Evolutionary conservation across 768 basidiomycete genomes (phyloP).

Genomic region (Mycena kentingensis): DNA sequence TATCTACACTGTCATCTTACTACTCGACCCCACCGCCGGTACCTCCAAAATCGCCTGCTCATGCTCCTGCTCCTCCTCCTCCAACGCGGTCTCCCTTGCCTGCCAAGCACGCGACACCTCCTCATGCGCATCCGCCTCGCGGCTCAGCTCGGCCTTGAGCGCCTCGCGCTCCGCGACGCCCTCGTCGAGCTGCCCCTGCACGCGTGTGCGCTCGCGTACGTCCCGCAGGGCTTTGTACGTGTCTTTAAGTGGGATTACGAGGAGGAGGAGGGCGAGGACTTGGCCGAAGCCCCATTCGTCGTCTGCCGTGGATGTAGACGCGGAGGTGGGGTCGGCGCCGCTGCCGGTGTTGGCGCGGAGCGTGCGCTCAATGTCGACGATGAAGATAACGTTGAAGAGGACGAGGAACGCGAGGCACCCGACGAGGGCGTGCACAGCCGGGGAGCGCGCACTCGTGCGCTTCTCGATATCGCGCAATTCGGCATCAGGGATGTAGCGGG

Average conservation of each 20-base stretch:
- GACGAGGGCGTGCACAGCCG: neutral
- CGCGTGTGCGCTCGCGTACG: neutral
- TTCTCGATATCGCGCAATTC: too few relatives aligned
- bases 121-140: too few relatives aligned
- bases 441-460: neutral
- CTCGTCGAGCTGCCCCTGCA: too few relatives aligned
- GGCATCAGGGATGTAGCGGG: neutral
- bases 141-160: too few relatives aligned
- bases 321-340: too few relatives aligned
- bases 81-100: too few relatives aligned
- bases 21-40: too few relatives aligned
- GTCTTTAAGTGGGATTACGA: conserved; percentile 7
- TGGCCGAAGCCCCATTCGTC: neutral
- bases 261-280: conserved; percentile 1
- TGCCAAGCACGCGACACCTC: too few relatives aligned
- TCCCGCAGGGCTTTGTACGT: conserved; percentile 2
- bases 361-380: conserved; percentile 5
- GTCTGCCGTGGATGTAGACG: neutral
- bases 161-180: too few relatives aligned
- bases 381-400: conserved; percentile 5
- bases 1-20: too few relatives aligned
- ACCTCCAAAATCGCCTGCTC: too few relatives aligned
- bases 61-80: too few relatives aligned
- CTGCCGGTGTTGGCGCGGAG: neutral
- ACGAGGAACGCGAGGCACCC: conserved; percentile 1